Evolutionary conservation across 495 filamentous ascomycete species (phyloP), one percentile per base, ranked within the genome.

Genomic region (Penicillium turbatum): DNA sequence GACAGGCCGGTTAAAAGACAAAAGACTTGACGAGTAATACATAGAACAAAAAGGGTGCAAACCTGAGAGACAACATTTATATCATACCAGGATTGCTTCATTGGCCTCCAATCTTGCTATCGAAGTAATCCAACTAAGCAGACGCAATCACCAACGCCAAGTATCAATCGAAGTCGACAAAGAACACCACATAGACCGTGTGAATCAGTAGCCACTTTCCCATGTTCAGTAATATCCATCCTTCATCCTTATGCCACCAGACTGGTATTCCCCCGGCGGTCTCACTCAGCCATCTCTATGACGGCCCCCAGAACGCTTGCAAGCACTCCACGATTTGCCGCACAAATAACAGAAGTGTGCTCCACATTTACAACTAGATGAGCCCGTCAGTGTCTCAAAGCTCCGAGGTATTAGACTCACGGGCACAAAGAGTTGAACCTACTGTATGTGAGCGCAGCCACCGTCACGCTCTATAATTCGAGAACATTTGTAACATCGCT

Each of bases 1-100:
- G 42, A 56, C 43, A 63, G 57, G 48, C 52, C 59, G 7, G 54
- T 46, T 24, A 66, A 65, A 40, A 47, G 48, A 46, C 52, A 60
- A 30, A 63, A 60, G 37, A 58, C 48, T 17, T 50, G 8, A 29
- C 21, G 4, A 38, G 5, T 11, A 9, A 32, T 11, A 6, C 31
- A 11, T 32, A 32, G 7, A 32, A n/a, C n/a, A 32, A 10, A 9
- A 11, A 7, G 7, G 9, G 31, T n/a, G n/a, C n/a, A n/a, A n/a
- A n/a, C n/a, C n/a, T n/a, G n/a, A n/a, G n/a, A n/a, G n/a, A n/a
- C n/a, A n/a, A n/a, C n/a, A n/a, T n/a, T n/a, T n/a, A n/a, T n/a
- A n/a, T n/a, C n/a, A n/a, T n/a, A n/a, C n/a, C n/a, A n/a, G n/a
- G n/a, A n/a, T n/a, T n/a, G n/a, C n/a, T n/a, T n/a, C n/a, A n/a